Base-by-base conservation (phyloP, 768 basidiomycete genomes). In the Lentinus tigrinus region DNA sequence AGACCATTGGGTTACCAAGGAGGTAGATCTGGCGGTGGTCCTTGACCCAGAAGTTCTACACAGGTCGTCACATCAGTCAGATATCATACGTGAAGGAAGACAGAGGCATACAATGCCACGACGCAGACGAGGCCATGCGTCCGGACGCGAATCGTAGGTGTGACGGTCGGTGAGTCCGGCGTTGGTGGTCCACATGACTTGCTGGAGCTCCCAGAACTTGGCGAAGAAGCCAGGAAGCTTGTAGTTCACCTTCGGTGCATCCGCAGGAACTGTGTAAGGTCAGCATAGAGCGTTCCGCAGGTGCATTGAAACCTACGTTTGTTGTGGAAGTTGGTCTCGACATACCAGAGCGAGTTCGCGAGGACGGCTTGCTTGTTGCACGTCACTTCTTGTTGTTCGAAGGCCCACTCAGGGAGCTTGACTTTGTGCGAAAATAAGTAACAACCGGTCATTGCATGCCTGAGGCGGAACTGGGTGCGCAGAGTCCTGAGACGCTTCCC, bases 341-440 rank as follows among this genome's bases (percentile, higher is more conserved):
- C 77, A 65, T 83, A 93, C 97, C 97, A 98, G 59, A 98, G 69
- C 28, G 94, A 95, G 72, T 98, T 98, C 2, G 80, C 82, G 71
- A 77, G 81, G 24, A 89, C 89, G 13, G 97, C 95, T 65, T 98
- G 96, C 81, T 95, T 98, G 75, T 99, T 99, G 73, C 97, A 99
- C 0, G 97, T 98, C 51, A 99, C 97, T 69, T 99, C 97, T 71
- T 99, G 97, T 72, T 99, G 97, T 69, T 98, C 97, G 65, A 81
- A 99, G 0, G 85, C 97, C 97, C 97, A 99, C 4, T 97, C 91
- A 0, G 97, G 97, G 1, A 99, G 76, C 74, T 98, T 98, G 67
- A 98, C 89, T 72, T 97, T 97, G 76, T 99, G 97, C 23, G 91
- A 94, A 79, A 98, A 99, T 37, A 99, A 80, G 70, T 97, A 98